Base-by-base conservation (phyloP, 2,329 filamentous ascomycete species). In the Hyphodiscus sp. region DNA sequence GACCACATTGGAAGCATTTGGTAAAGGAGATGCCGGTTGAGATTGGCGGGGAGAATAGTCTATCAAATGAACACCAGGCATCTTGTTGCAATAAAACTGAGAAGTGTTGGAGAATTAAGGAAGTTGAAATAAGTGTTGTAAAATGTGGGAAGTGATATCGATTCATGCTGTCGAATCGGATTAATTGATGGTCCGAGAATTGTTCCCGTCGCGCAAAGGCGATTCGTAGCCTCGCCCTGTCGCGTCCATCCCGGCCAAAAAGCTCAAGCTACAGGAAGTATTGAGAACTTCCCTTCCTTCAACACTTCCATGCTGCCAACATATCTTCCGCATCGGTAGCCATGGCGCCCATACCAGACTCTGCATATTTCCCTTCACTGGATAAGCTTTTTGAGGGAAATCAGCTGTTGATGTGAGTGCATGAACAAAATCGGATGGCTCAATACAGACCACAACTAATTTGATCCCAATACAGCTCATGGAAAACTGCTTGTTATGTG, bases 11-110 rank as follows among this genome's bases (percentile, higher is more conserved):
- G 87, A 88, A 23, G 94, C 94, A 49, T 85, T 91, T 20, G 86
- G 70, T 50, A 96, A 77, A 38, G 85, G 83, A 50, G 84, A 76
- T 29, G 85, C 85, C 50, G 87, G 85, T 59, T 86, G 80, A 55
- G 89, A 88, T 71, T 96, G 85, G 68, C 87, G 85, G 65, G 91
- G 91, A 56, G 92, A 96, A 71, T 96, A 85, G 69, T 96, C 92
- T 58, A 86, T 76, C 43, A 86, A 64, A 56, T 71, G 76, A 61
- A 73, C 69, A 53, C 69, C 61, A 57, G 72, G 63, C 75, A 77
- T 77, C 41, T 38, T 68, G 47, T 51, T 47, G 9, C 10, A 38
- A 29, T 46, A n/a, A 16, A 8, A 29, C 52, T 50, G 50, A 19
- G 45, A 33, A 20, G 42, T 42, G 33, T 45, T 51, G 29, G 42